Base-by-base conservation (phyloP, 1,139 yeast species). In the Barnettozyma hawaiiensis region DNA sequence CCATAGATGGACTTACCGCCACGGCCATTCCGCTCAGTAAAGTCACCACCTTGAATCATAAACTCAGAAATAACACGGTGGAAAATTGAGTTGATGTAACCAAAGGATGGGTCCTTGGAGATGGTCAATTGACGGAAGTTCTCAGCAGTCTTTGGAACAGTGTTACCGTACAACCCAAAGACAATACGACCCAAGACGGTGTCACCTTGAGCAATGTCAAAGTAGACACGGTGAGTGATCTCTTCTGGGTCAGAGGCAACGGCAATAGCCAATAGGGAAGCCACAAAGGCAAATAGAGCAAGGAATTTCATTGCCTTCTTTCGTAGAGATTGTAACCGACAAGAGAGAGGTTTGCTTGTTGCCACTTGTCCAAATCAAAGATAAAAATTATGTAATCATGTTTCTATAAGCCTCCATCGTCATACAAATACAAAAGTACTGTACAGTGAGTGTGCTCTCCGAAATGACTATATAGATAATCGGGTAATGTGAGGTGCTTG, bases 41-140 rank as follows among this genome's bases (percentile, higher is more conserved):
- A 87, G 69, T 89, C 97, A 72, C 97, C 97, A 68, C 97, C 97
- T 73, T 89, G 97, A 66, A 89, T 76, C 97, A 89, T 89, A 71
- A 89, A 89, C 60, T 83, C 76, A 60, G 94, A 92, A 61, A 89
- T 89, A 54, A 89, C 90, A 70, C 97, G 81, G 80, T 89, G 97
- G 89, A 89, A 89, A 53, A 78, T 71, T 26, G 95, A 85, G 85
- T 73, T 63, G 81, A 72, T 47, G 64, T 66, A 81, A 45, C 83
- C 83, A 52, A 60, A 60, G 5, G 52, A 38, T 28, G 67, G 60
- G 47, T 70, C 68, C 28, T 66, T 63, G 27, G 80, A 74, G 50
- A 80, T 73, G 50, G 82, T 66, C 56, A 83, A 69, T 49, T 81
- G 78, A 49, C 65, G 61, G 78, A 83, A 83, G 69, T 90, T 90